Evolutionary conservation across 2,329 filamentous ascomycete genomes (phyloP), one percentile per base, ranked within the genome.

Genomic region (Botrytis tulipae): DNA sequence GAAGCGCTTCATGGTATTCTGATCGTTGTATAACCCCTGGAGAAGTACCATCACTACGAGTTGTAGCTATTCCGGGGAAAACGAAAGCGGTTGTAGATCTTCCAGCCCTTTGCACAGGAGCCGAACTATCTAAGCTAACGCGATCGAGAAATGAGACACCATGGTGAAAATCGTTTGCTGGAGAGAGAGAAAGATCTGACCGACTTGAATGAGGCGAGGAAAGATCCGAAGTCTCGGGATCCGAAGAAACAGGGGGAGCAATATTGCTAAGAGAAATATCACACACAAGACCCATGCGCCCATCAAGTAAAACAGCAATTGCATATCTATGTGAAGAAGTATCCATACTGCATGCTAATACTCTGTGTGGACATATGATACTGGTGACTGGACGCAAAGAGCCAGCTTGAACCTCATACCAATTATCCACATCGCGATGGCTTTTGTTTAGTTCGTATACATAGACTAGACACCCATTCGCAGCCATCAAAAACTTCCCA

Each of bases 331-430:
- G 82, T 3, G 84, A 85, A 7, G 86, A 89, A 0, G 87, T 88
- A 79, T 92, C 89, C 85, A 92, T 90, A 75, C 87, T 88, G 77
- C 89, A 87, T 4, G 86, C 85, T 9, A 92, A 79, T 3, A 91
- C 86, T 62, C 85, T 82, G 25, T 84, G 83, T 20, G 88, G 88
- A 76, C 89, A 91, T 22, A 85, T 79, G 18, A 92, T 84, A 59
- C 82, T 86, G 1, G 88, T 84, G 25, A 89, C 80, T 2, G 85
- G 86, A 61, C 82, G 75, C 72, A 87, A 70, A 77, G 78, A 76
- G 73, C 82, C 76, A 74, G 80, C 77, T 10, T 72, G 60, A 25
- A 48, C 69, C 25, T 61, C 67, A 60, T 20, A 59, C 32, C 25
- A 37, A 35, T 40, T 8, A 3, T 73, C n/a, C 32, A 73, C 66